These are phyloP conservation scores for Mortierella sp. DNA, from an alignment of 371 early-diverging fungal genomes.

Conservation along the genomic window DNA sequence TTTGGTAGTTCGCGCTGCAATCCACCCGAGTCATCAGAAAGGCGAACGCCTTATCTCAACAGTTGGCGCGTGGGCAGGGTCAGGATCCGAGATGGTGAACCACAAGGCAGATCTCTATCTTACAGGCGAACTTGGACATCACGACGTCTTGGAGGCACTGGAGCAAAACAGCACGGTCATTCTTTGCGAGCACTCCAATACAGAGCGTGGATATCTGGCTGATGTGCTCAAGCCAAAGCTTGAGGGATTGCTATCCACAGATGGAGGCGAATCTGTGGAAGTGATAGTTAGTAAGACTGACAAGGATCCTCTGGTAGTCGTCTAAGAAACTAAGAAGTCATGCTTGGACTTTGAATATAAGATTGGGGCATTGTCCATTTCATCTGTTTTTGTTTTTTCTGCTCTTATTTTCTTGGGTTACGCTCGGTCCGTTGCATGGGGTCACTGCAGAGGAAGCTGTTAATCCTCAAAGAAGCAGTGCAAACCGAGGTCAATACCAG, in stretches of 20 bases:
- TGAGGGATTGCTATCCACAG: conserved; percentile 62
- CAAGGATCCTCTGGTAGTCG: conserved; percentile 76
- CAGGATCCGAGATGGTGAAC: conserved; percentile 62
- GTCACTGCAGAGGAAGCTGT: too few relatives aligned
- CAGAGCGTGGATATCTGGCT: conserved; percentile 93
- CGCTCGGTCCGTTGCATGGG: too few relatives aligned
- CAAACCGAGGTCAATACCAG: too few relatives aligned
- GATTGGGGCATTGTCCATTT: too few relatives aligned
- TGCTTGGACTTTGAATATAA: too few relatives aligned
- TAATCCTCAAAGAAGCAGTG: too few relatives aligned
- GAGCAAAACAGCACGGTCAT: conserved; percentile 85
- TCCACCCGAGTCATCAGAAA: conserved; percentile 59
- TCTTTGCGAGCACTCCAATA: conserved; percentile 93
- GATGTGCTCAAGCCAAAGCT: conserved; percentile 75
- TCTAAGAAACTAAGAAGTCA: too few relatives aligned
- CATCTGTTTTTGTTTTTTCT: too few relatives aligned
- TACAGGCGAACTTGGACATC: conserved; percentile 97
- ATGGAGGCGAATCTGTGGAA: conserved; percentile 60
- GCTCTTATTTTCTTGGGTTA: too few relatives aligned
- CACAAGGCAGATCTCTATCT: conserved; percentile 78
- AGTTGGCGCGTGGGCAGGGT: conserved; percentile 96
- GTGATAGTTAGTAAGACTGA: conserved; percentile 77
- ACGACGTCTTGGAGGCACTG: conserved; percentile 86
- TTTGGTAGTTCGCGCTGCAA: conserved; percentile 78
- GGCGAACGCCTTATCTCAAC: conserved; percentile 65